phyloP scores from a whole-genome alignment of 768 basidiomycete genomes.

The Serendipita sp. region DNA sequence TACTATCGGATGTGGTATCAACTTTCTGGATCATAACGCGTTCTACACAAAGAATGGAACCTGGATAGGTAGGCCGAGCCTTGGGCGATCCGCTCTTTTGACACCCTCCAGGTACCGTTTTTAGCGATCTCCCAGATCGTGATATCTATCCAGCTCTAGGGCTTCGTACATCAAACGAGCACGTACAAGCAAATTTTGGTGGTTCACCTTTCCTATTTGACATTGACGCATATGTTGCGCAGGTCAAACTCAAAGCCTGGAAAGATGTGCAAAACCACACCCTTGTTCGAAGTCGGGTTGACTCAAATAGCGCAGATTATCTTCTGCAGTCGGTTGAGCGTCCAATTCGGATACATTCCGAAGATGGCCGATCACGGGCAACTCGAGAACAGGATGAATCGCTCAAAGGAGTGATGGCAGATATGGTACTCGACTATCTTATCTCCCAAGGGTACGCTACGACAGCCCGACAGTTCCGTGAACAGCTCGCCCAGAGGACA shows the following conservation, averaged over 20 bases:
- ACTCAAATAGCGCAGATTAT: neutral
- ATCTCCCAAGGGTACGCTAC: conserved; percentile 70
- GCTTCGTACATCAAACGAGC: conserved; percentile 62
- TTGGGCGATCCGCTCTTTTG: neutral
- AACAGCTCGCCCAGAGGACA: conserved; percentile 20
- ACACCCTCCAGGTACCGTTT: conserved; percentile 36
- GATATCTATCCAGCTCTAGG: conserved; percentile 80
- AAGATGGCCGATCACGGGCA: conserved; percentile 11
- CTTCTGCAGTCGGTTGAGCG: neutral
- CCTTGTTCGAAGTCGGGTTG: neutral
- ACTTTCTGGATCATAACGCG: conserved; percentile 38
- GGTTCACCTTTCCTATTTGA: conserved; percentile 75
- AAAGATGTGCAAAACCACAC: conserved; percentile 34
- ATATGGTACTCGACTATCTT: conserved; percentile 64
- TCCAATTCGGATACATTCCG: neutral
- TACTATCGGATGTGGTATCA: conserved; percentile 80
- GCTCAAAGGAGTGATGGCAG: conserved; percentile 43
- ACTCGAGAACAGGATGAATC: conserved; percentile 28
- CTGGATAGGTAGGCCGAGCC: conserved; percentile 34
- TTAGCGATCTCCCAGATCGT: conserved; percentile 47
- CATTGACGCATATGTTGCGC: conserved; percentile 72
- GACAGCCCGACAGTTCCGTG: conserved; percentile 51
- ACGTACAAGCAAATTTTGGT: conserved; percentile 76
- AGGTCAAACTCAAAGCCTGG: conserved; percentile 52
- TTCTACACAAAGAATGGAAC: conserved; percentile 31